Percentiles rank a stretch among this genome's conserved stretches.
Evolutionary conservation across 257 asterid species (phyloP).

Genomic region (Anisodus acutangulus): DNA sequence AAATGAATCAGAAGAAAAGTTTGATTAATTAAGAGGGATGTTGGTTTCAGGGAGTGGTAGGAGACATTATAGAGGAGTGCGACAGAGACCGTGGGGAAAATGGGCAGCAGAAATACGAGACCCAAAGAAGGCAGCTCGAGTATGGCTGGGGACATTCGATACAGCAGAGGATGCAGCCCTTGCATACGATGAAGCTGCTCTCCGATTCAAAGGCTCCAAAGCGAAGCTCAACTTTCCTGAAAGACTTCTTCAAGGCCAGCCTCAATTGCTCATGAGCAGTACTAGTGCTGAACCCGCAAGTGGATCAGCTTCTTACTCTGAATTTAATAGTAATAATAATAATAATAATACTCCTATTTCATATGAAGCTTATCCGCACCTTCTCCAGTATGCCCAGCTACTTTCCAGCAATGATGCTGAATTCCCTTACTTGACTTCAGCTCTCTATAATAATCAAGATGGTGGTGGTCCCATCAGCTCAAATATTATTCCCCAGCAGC

Average conservation of each 20-base stretch:
- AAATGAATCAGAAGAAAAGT: too few species aligned
- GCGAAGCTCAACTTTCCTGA: slow-evolving; percentile 90
- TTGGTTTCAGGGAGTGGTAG: too few species aligned
- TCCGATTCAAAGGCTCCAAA: slow-evolving; percentile 79
- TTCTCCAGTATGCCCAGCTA: slow-evolving; percentile 68
- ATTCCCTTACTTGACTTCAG: slow-evolving; percentile 58
- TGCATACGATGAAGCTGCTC: slow-evolving; percentile 91
- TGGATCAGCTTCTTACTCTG: not conserved
- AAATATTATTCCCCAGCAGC: slow-evolving; percentile 25
- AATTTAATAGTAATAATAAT: too few species aligned
- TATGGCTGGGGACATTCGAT: slow-evolving; percentile 50
- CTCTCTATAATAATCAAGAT: slow-evolving; percentile 41
- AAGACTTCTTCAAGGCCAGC: slow-evolving; percentile 53
- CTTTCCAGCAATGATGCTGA: slow-evolving; percentile 70
- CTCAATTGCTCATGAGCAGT: slow-evolving; percentile 30
- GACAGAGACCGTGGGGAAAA: too few species aligned
- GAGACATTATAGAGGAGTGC: too few species aligned
- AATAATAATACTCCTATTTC: not conserved
- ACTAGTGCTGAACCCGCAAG: not conserved
- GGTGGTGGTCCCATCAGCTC: not conserved
- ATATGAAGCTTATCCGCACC: slow-evolving; percentile 56
- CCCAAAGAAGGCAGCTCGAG: slow-evolving; percentile 82
- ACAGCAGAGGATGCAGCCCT: slow-evolving; percentile 42
- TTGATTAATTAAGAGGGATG: too few species aligned
- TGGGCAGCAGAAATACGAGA: slow-evolving; percentile 39